Evolutionary conservation across 768 basidiomycete genomes (phyloP), one percentile per base, ranked within the genome.

Genomic region (Lactarius hatsudake): DNA sequence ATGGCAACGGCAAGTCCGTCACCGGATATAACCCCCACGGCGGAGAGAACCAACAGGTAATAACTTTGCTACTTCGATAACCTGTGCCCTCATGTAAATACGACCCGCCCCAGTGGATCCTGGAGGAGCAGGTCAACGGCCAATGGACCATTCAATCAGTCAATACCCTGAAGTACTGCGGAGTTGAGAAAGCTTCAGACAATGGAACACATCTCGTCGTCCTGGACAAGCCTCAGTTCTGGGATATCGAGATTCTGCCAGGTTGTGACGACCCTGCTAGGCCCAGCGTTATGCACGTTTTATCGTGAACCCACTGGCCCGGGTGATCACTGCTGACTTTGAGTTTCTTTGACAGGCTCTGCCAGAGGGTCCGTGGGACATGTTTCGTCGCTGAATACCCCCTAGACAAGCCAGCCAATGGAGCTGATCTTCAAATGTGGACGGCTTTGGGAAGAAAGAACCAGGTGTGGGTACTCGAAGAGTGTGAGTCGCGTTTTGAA

Each of bases 381-480:
- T 3, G 2, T 56, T 12, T 56, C 20, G 55, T 34, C 10, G 55
- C 28, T 17, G 55, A 56, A 4, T 61, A 9, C 8, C 30, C 60
- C 3, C 13, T 13, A 18, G 3, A 51, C 0, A 26, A 7, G 36
- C 36, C 0, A 30, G 6, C 30, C 42, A 20, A 2, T 13, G 23
- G n/a, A 51, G 10, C 13, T 5, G 5, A 17, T 51, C 7, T 61
- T 28, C n/a, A 48, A 18, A 2, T 23, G 32, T 51, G 60, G 45
- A 30, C 7, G 34, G 30, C 1, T 36, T 5, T 1, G 13, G 23
- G 15, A 3, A 32, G n/a, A 61, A 36, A 34, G 43, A 51, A 51
- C n/a, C 48, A 51, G 23, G 2, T 51, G 7, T 61, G 60, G 60
- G 48, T 18, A 18, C 28, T 61, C 45, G 60, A 61, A 36, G 60